Base-by-base conservation (phyloP, 129 eudicot genomes). In the Artemisia tridentata region DNA sequence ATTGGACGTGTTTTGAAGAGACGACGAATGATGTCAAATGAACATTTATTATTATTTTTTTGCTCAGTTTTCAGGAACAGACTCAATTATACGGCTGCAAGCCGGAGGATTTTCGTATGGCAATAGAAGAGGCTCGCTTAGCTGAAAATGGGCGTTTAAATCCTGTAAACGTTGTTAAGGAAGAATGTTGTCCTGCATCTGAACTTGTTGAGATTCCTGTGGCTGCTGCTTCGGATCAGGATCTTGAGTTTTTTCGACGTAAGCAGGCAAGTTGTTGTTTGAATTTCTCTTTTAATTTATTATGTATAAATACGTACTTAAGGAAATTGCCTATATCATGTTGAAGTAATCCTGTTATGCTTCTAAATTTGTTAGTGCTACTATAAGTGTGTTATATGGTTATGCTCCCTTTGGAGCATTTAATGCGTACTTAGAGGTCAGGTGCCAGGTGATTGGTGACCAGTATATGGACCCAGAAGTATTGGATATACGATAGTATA, bases 81-180 rank as follows among this genome's bases (percentile, higher is more conserved):
- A 93, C 96, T 45, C 82, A 89, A 55, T 80, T 93, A 81, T 76
- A 85, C 27, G 95, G 96, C 13, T 84, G 89, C 85, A 89, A 80
- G 72, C 97, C 92, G 25, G 81, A 69, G 49, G 97, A 90, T 72
- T 93, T 89, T 67, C 80, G 63, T 38, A 51, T 48, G 73, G 96
- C 98, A 54, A 87, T 93, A 84, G 96, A 93, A 79, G 97, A 93
- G 86, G 98, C 98, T 4, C 43, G 79, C 69, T 49, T 87, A 46
- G 85, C 86, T 25, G 89, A 93, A 74, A 73, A 80, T 69, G 97
- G 88, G 20, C 78, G 60, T 66, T 68, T 78, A 58, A 71, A 79
- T 67, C 56, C 82, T 7, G 62, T 49, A 45, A 38, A 68, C 62
- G 48, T 63, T 8, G 59, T 54, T 27, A 66, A 23, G 67, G 73